Percentiles rank a stretch among this genome's conserved stretches.
These are phyloP conservation scores for Viridothelium virens DNA, from an alignment of 495 filamentous ascomycete species.

Conservation along the genomic window DNA sequence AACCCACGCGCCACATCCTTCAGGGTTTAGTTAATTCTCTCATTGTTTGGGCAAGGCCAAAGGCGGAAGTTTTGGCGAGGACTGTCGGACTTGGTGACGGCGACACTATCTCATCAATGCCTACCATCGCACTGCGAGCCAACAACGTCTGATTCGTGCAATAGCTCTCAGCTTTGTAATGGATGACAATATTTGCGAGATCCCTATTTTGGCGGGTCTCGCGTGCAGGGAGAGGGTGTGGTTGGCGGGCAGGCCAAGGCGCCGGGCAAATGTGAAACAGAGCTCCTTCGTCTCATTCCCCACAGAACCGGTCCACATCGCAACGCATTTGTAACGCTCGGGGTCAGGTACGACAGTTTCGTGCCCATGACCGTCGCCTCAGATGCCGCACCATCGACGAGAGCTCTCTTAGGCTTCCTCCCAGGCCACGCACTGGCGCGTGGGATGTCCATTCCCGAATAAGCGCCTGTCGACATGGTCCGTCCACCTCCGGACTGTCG, in stretches of 20 bases:
- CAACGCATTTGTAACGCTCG: neutral
- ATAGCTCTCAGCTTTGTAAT: too few species aligned
- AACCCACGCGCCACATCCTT: neutral
- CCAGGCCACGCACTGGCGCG: neutral
- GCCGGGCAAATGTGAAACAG: neutral
- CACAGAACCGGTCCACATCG: conserved; percentile 1
- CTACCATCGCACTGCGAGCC: too few species aligned
- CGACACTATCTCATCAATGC: too few species aligned
- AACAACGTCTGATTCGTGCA: too few species aligned
- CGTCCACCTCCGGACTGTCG: neutral
- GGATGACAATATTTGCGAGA: neutral
- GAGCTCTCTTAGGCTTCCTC: neutral
- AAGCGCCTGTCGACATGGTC: neutral
- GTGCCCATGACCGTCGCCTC: conserved; percentile 3
- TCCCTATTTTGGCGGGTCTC: neutral
- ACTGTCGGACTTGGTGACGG: too few species aligned
- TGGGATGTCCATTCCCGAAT: neutral
- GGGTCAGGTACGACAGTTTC: neutral
- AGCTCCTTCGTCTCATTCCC: conserved; percentile 2
- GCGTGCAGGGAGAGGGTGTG: neutral
- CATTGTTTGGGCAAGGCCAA: neutral
- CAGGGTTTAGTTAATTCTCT: neutral
- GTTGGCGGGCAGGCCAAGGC: neutral
- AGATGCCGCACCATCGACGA: neutral
- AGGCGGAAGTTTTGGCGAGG: too few species aligned